Base-by-base conservation (phyloP, 2,329 filamentous ascomycete genomes). In the Microsporum canis region DNA sequence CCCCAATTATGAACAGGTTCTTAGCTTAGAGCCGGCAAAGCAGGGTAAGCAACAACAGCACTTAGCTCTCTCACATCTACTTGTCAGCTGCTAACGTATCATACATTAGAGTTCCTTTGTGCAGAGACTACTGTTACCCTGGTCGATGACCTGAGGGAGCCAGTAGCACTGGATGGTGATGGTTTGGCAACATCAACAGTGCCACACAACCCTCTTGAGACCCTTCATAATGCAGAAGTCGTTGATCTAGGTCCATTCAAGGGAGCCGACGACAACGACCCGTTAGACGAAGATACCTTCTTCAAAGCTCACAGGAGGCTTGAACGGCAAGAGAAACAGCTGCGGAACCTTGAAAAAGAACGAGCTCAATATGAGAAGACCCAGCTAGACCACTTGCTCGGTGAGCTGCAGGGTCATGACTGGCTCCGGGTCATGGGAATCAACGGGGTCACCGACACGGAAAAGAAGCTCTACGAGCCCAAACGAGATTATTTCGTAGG, bases 361-460 rank as follows among this genome's bases (percentile, higher is more conserved):
- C 76, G 82, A 39, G 83, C 84, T 3, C 84, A 85, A 75, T 84
- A 87, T 69, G 83, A 87, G 66, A 85, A 86, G 66, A 79, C 82
- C 55, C 82, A 86, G 66, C 73, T 87, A n/a, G 84, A 87, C 63
- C 78, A 83, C 5, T 75, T 87, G 14, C 80, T 96, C 5, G 90
- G 94, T 60, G 90, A 90, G 17, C 80, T 99, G 0, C 88, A 90
- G 71, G 89, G 92, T 1, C 89, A 88, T 62, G 94, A 97, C 73
- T 99, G 94, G 94, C 79, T 96, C 61, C 86, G 88, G 63, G 83
- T 91, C 3, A 91, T 99, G 85, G 94, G 92, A 31, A 87, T 97
- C 38, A 92, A 85, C 65, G 89, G 82, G 41, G 77, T 95, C 41
- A 95, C 90, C 0, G 91, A 96, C 69, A 85, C 84, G 27, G 89